Conservation (phyloP, 1,284 basidiomycete genomes). For the Pyrrhoderma lamaoense region DNA sequence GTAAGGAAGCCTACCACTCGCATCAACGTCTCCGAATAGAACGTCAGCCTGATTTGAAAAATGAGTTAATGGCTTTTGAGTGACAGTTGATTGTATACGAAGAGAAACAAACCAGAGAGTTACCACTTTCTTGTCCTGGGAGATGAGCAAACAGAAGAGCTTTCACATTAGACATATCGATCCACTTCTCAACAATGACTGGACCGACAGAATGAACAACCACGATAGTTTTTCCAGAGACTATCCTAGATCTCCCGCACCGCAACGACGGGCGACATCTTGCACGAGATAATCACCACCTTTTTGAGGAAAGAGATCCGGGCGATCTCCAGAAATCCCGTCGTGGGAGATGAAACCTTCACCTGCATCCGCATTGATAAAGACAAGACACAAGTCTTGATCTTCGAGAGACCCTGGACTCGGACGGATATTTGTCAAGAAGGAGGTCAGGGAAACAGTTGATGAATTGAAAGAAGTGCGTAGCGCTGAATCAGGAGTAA, state of each 20-base stretch:
- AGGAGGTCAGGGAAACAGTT: slow-evolving; percentile 6
- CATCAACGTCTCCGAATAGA: slow-evolving; percentile 43
- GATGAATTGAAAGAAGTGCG: slow-evolving; percentile 2
- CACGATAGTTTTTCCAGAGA: slow-evolving; percentile 40
- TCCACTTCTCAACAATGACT: slow-evolving; percentile 38
- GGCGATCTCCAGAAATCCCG: slow-evolving; percentile 38
- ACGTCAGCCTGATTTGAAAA: slow-evolving; percentile 32
- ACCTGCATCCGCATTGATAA: slow-evolving; percentile 35
- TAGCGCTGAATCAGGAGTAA: slow-evolving; percentile 11
- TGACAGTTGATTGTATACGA: background rate
- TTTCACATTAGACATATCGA: slow-evolving; percentile 40
- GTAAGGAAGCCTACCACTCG: slow-evolving; percentile 48
- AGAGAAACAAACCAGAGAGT: slow-evolving; percentile 31
- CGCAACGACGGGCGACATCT: slow-evolving; percentile 23
- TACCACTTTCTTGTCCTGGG: slow-evolving; percentile 58
- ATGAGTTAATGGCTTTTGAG: background rate
- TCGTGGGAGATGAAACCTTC: slow-evolving; percentile 49
- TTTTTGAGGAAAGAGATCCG: slow-evolving; percentile 42
- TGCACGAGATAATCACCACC: slow-evolving; percentile 33
- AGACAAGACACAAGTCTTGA: slow-evolving; percentile 33
- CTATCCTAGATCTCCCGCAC: slow-evolving; percentile 11
- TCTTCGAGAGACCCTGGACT: slow-evolving; percentile 4
- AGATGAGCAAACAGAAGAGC: slow-evolving; percentile 42
- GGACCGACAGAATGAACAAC: slow-evolving; percentile 44
- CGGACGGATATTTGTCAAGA: slow-evolving; percentile 8